Conservation (phyloP, 768 basidiomycete species). For the Rhizopogon sp. region DNA sequence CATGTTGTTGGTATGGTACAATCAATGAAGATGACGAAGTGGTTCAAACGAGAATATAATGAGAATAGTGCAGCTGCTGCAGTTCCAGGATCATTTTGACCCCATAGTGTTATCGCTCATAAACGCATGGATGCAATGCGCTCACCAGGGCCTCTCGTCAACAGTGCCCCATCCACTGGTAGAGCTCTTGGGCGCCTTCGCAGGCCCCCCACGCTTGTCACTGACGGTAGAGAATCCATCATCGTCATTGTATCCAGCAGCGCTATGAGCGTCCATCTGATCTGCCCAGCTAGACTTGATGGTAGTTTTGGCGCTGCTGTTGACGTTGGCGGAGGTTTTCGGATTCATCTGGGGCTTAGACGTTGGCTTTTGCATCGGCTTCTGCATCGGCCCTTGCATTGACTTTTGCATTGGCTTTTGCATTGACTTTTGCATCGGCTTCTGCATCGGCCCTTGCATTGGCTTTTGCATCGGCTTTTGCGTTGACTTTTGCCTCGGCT, state of each 20-base stretch:
- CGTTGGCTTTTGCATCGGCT: background rate
- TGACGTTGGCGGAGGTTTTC: background rate
- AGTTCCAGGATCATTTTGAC: background rate
- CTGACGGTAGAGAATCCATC: constrained; percentile 1
- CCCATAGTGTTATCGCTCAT: background rate
- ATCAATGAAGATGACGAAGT: background rate
- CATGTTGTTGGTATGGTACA: background rate
- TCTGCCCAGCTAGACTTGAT: constrained; percentile 20
- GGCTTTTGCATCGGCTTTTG: background rate
- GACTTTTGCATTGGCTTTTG: background rate
- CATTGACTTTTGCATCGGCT: background rate
- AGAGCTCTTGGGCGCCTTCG: constrained; percentile 11
- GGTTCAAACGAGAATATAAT: background rate
- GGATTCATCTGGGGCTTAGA: background rate
- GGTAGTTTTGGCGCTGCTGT: constrained; percentile 2
- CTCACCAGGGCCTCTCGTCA: constrained; percentile 20
- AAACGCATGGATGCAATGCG: background rate
- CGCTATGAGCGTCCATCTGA: constrained; percentile 16
- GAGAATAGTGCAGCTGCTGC: background rate
- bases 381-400: background rate
- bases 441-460: background rate
- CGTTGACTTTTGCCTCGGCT: background rate
- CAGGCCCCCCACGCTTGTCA: constrained; percentile 9
- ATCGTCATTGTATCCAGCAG: background rate
- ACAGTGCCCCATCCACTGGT: constrained; percentile 22